Evolutionary conservation across 2,329 filamentous ascomycete genomes (phyloP), one percentile per base, ranked within the genome.

Genomic region (Conoideocrella luteorostrata): DNA sequence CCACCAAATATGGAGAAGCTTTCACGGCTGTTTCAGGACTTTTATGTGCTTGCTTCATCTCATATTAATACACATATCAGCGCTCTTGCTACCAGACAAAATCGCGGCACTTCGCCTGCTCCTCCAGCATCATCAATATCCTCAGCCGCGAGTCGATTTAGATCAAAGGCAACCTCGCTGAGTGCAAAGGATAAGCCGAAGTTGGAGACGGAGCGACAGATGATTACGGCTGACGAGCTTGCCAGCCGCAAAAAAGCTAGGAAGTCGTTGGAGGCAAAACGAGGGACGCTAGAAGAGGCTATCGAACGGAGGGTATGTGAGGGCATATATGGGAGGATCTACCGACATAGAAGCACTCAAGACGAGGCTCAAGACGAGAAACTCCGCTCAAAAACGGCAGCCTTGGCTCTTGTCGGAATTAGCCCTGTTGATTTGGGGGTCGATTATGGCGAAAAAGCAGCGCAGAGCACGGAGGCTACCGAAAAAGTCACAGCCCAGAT

Each of bases 321-420:
- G 59, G 82, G 83, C 42, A 82, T 91, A 36, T 97, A 97, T 58
- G 76, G 83, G 46, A 83, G 86, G 51, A 88, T 98, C 60, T 98
- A 91, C 76, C 82, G 89, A 37, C 93, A 98, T 62, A 80, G 85
- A 47, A 93, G 77, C 60, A 95, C 91, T 0, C 83, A 97, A 56
- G 93, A 98, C 59, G 91, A 96, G 64, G 90, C 93, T 11, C 80
- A 91, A 57, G 93, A 98, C 60, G 90, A 95, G 56, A 96, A 95
- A 60, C 72, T 98, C 40, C 80, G 93, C 23, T 98, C 93, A 9
- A 93, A 95, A 57, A 96, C 90, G 2, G 91, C 91, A 17, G 89
- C 93, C 1, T 68, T 98, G 35, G 78, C 85, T 3, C 71, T 98
- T n/a, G 88, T 98, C 15, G 91, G 89, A 2, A 96, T 98, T 57